These are phyloP conservation scores for Astrocystis sublimbata DNA, from an alignment of 495 filamentous ascomycete species.

Conservation along the genomic window DNA sequence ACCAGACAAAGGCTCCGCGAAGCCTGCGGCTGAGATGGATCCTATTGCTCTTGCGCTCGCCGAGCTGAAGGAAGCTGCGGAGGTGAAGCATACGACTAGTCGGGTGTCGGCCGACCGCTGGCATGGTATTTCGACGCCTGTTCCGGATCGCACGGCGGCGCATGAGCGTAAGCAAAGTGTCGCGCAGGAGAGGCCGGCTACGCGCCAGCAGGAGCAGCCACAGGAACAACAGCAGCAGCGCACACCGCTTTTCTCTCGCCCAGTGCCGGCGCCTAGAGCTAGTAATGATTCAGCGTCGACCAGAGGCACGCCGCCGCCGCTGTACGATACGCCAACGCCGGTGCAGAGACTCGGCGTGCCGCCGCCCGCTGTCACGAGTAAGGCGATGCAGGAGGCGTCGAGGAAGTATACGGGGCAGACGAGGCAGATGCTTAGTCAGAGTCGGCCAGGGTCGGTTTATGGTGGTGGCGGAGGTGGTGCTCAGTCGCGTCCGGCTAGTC, in stretches of 20 bases:
- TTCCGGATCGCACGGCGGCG: conserved; percentile 54
- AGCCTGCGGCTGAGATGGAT: conserved; percentile 57
- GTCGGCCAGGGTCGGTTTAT: conserved; percentile 47
- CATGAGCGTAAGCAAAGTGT: conserved; percentile 39
- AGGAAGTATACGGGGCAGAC: conserved; percentile 83
- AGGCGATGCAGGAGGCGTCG: conserved; percentile 90
- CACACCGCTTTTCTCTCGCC: conserved; percentile 27
- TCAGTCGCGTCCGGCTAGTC: conserved; percentile 45
- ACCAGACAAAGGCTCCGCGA: conserved; percentile 30
- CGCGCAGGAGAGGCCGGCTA: too few relatives aligned
- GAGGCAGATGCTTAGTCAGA: conserved; percentile 69
- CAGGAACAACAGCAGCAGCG: conserved; percentile 9
- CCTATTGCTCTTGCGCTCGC: conserved; percentile 92
- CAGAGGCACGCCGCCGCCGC: conserved; percentile 77
- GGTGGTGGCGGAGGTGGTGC: conserved; percentile 26
- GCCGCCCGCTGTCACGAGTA: conserved; percentile 85
- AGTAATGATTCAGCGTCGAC: conserved; percentile 52
- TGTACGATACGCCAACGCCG: conserved; percentile 75
- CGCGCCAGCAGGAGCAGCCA: conserved; percentile 1
- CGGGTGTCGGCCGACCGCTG: conserved; percentile 91
- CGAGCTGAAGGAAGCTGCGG: conserved; percentile 78
- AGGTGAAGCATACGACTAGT: conserved; percentile 68
- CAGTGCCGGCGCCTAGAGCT: conserved; percentile 50
- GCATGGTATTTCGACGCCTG: conserved; percentile 84
- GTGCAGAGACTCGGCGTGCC: conserved; percentile 83